Evolutionary conservation across 208 protist genomes (phyloP).

Genomic region (Trypanosoma avium): DNA sequence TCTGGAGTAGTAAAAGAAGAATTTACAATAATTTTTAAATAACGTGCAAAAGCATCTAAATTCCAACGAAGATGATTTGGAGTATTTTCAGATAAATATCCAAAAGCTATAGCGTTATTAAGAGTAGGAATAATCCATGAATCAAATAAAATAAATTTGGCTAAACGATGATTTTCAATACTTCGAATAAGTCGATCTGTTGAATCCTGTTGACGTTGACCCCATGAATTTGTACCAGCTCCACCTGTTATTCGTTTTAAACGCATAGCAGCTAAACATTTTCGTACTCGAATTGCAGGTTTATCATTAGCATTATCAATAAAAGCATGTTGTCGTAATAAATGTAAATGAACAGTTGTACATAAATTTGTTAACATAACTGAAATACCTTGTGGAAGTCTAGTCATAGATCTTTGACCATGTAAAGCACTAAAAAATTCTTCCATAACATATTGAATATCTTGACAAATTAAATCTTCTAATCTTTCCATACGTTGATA

Average conservation of each 20-base stretch:
- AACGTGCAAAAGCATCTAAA: conserved; percentile 85
- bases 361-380: conserved; percentile 76
- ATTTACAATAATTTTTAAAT: conserved; percentile 87
- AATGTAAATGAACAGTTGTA: conserved; percentile 74
- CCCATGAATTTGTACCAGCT: conserved; percentile 6
- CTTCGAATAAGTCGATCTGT: conserved; percentile 55
- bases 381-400: conserved; percentile 79
- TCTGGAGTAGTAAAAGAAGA: conserved; percentile 41
- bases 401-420: conserved; percentile 59
- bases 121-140: conserved; percentile 84
- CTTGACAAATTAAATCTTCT: conserved; percentile 82
- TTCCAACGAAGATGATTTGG: conserved; percentile 86
- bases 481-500: conserved; percentile 45
- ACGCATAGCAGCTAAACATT: conserved; percentile 42
- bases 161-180: conserved; percentile 74
- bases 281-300: conserved; percentile 27
- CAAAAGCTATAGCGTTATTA: conserved; percentile 70
- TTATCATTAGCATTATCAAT: conserved; percentile 24
- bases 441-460: conserved; percentile 79
- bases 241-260: conserved; percentile 37
- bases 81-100: conserved; percentile 62
- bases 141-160: conserved; percentile 89
- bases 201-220: conserved; percentile 23
- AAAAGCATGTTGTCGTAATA: conserved; percentile 45
- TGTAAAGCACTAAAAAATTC: conserved; percentile 80